Conservation (phyloP, 352 stramenopile genomes). For the Phytophthora fragariaefolia region DNA sequence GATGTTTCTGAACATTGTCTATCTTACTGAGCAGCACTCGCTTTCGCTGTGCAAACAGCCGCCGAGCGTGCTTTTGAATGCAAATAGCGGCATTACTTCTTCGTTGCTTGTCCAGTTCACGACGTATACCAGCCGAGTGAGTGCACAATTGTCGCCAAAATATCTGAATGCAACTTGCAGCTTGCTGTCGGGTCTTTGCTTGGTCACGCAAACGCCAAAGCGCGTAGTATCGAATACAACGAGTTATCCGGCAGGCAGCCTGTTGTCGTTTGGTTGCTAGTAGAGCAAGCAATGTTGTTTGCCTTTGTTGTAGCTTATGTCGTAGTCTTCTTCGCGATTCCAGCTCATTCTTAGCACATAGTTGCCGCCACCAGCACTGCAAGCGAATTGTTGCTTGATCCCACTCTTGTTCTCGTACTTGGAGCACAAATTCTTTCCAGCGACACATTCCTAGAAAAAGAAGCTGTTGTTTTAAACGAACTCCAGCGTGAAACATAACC, state of each 20-base stretch:
- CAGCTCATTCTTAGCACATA: conserved; percentile 39
- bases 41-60: conserved; percentile 41
- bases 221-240: conserved; percentile 40
- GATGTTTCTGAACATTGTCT: conserved; percentile 28
- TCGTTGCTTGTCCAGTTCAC: conserved; percentile 45
- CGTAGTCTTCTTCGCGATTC: conserved; percentile 34
- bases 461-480: conserved; percentile 47
- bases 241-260: conserved; percentile 54
- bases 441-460: conserved; percentile 50
- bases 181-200: conserved; percentile 15
- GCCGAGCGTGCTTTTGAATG: conserved; percentile 51
- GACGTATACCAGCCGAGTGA: conserved; percentile 54
- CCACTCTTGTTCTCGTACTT: conserved; percentile 24
- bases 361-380: conserved; percentile 75
- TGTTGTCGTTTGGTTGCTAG: conserved; percentile 55
- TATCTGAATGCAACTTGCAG: conserved; percentile 46
- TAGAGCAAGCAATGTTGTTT: conserved; percentile 47
- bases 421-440: conserved; percentile 46
- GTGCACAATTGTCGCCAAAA: conserved; percentile 63
- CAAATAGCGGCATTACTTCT: conserved; percentile 43
- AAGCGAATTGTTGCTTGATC: conserved; percentile 21
- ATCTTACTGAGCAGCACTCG: conserved; percentile 51
- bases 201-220: conserved; percentile 6
- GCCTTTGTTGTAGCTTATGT: conserved; percentile 50
- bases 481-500: conserved; percentile 52